A percentile compares a stretch with the other conserved stretches of the same genome.
phyloP scores from a whole-genome alignment of 2,329 filamentous ascomycete species.

The Sporothrix mexicana region DNA sequence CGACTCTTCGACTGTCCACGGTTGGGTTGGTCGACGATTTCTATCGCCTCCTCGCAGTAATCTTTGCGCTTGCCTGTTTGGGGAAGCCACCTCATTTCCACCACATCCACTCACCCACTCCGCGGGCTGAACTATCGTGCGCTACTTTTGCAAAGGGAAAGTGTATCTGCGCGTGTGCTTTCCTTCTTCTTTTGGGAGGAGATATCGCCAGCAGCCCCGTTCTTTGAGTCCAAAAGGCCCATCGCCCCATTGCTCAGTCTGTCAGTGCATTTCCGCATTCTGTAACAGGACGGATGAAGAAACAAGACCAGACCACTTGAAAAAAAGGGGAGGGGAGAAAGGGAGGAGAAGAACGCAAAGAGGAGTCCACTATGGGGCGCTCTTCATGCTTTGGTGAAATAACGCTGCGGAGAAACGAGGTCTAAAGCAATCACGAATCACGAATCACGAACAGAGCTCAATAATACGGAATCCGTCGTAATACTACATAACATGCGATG shows the following conservation, averaged over 20 bases:
- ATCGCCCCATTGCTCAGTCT: neutral
- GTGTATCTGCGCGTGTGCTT: constrained; percentile 20
- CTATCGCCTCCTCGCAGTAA: neutral
- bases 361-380: constrained; percentile 5
- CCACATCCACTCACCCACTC: constrained; percentile 14
- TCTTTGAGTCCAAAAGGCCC: neutral
- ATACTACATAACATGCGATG: neutral
- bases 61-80: constrained; percentile 18
- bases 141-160: neutral
- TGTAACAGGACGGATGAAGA: constrained; percentile 17
- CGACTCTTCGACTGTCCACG: too few species aligned
- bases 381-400: constrained; percentile 1
- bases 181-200: constrained; percentile 11
- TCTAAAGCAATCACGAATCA: neutral
- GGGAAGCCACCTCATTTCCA: constrained; percentile 30
- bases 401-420: constrained; percentile 13
- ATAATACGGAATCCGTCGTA: too few species aligned
- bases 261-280: constrained; percentile 20
- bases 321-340: neutral
- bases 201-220: neutral
- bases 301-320: neutral
- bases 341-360: neutral
- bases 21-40: too few species aligned
- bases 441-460: too few species aligned
- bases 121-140: constrained; percentile 18